These are phyloP conservation scores for Triticum timopheevii DNA, from an alignment of 176 grass and related monocot species.

Conservation along the genomic window DNA sequence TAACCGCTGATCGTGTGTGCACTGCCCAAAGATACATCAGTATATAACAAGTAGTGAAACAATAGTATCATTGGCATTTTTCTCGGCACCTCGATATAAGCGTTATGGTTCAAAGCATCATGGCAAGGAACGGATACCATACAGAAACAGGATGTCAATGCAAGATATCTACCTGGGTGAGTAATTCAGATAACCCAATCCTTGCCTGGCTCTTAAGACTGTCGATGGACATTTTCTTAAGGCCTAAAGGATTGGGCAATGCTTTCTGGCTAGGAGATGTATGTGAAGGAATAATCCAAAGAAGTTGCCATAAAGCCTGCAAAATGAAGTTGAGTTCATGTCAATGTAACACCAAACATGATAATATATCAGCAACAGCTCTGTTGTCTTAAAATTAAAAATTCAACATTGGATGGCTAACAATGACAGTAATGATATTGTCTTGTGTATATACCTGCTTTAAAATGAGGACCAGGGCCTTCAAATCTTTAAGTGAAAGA, in stretches of 20 bases:
- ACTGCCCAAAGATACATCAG: not conserved
- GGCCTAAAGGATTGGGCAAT: constrained; percentile 44
- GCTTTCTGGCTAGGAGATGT: constrained; percentile 51
- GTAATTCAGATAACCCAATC: constrained; percentile 80
- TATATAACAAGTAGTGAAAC: constrained; percentile 12
- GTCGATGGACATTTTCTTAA: constrained; percentile 87
- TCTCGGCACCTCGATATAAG: not conserved
- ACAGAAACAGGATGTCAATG: constrained; percentile 5
- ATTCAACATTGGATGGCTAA: not conserved
- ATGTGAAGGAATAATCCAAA: constrained; percentile 84
- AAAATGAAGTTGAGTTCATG: constrained; percentile 20
- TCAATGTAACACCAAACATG: not conserved
- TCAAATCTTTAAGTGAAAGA: constrained; percentile 85
- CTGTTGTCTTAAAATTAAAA: not conserved
- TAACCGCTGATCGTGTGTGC: constrained; percentile 5
- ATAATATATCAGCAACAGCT: constrained; percentile 10
- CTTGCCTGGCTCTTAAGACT: constrained; percentile 74
- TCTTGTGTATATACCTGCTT: constrained; percentile 69
- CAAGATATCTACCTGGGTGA: constrained; percentile 60
- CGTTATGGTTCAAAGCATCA: not conserved
- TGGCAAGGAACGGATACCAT: not conserved
- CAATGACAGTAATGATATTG: not conserved
- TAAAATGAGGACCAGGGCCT: constrained; percentile 82
- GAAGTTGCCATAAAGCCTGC: constrained; percentile 96
- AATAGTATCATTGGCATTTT: not conserved